Conservation (phyloP, 1,139 yeast species). For the Tardiomyces depauwii region DNA sequence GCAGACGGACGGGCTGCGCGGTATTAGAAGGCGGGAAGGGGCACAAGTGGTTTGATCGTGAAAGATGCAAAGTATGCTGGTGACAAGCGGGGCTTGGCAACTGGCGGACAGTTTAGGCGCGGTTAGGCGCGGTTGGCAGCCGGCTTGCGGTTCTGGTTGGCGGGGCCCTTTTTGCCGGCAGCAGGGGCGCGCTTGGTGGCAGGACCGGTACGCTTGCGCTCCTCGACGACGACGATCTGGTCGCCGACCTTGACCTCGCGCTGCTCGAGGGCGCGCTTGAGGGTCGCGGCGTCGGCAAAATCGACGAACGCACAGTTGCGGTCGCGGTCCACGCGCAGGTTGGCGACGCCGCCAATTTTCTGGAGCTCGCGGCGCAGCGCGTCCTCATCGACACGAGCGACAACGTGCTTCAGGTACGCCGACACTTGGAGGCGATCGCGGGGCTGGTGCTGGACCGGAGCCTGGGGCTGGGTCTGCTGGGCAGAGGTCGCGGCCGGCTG, state of each 20-base stretch:
- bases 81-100: background rate
- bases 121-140: background rate
- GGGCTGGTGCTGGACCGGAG: slow-evolving; percentile 2
- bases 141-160: slow-evolving; percentile 2
- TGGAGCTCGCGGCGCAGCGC: slow-evolving; percentile 22
- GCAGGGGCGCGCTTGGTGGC: slow-evolving; percentile 8
- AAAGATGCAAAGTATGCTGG: background rate
- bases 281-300: slow-evolving; percentile 22
- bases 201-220: slow-evolving; percentile 20
- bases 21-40: background rate
- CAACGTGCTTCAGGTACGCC: slow-evolving; percentile 28
- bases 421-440: slow-evolving; percentile 16
- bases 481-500: background rate
- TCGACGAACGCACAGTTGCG: slow-evolving; percentile 30
- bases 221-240: slow-evolving; percentile 20
- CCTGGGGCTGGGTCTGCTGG: slow-evolving; percentile 2
- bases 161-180: slow-evolving; percentile 2
- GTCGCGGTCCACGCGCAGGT: slow-evolving; percentile 25
- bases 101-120: no score
- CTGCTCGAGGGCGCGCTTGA: slow-evolving; percentile 22
- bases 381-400: slow-evolving; percentile 18
- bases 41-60: background rate
- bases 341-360: slow-evolving; percentile 24
- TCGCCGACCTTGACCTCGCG: slow-evolving; percentile 23
- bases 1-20: no score